Conservation (phyloP, 345 rosid genomes). For the Triadica sebifera region DNA sequence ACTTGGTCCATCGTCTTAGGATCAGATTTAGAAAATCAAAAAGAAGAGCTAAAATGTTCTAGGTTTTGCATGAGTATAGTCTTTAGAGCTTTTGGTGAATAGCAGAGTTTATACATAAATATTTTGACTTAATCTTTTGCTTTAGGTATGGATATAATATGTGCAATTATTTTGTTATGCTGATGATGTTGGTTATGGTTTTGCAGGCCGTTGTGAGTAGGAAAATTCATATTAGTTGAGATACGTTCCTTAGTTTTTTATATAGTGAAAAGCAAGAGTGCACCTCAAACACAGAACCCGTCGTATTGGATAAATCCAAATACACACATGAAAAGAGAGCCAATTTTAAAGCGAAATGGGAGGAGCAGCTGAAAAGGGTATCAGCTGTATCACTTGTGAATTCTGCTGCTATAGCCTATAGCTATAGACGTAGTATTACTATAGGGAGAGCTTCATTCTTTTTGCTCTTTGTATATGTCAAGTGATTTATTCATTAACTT, state of each 20-base stretch:
- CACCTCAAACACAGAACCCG: background rate
- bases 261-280: background rate
- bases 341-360: background rate
- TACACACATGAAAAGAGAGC: background rate
- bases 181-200: conserved; percentile 8
- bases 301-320: background rate
- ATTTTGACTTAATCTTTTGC: background rate
- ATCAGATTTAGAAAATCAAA: too few species aligned
- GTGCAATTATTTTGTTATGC: background rate
- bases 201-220: conserved; percentile 28
- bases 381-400: background rate
- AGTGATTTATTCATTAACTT: too few species aligned
- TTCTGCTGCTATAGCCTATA: background rate
- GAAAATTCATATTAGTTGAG: conserved; percentile 20
- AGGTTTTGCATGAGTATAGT: too few species aligned
- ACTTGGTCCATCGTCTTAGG: too few species aligned
- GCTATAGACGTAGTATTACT: background rate
- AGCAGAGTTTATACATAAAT: too few species aligned
- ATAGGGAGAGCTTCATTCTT: conserved; percentile 7
- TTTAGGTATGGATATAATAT: background rate
- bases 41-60: too few species aligned
- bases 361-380: background rate
- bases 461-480: conserved; percentile 4
- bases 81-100: too few species aligned
- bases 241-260: background rate